Conservation (phyloP, 768 basidiomycete species). For the Rubroboletus satanas region DNA sequence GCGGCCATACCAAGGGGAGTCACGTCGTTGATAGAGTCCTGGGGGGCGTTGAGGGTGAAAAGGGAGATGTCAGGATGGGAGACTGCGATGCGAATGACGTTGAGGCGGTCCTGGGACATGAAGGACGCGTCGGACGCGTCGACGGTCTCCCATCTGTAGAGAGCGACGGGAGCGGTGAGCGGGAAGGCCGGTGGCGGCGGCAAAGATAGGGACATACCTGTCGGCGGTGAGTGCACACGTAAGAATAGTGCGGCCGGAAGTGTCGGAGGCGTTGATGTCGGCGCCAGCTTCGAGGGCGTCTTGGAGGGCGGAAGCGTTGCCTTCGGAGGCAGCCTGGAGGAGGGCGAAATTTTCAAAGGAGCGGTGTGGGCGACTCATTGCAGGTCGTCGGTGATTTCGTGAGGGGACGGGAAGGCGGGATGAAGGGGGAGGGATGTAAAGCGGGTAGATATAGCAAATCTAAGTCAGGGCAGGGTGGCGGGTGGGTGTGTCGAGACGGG, state of each 20-base stretch:
- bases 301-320: slow-evolving; percentile 50
- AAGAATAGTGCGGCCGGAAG: slow-evolving; percentile 56
- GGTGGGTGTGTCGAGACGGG: background rate
- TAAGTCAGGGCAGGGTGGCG: background rate
- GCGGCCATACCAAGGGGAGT: slow-evolving; percentile 77
- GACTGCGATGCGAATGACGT: slow-evolving; percentile 53
- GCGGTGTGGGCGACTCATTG: slow-evolving; percentile 37
- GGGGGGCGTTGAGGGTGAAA: slow-evolving; percentile 70
- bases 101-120: slow-evolving; percentile 53
- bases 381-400: slow-evolving; percentile 32
- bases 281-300: slow-evolving; percentile 56
- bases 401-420: slow-evolving; percentile 10
- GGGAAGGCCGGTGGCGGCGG: slow-evolving; percentile 4
- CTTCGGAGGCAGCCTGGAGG: slow-evolving; percentile 54
- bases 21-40: slow-evolving; percentile 64
- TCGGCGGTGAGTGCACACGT: slow-evolving; percentile 72
- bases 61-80: slow-evolving; percentile 58
- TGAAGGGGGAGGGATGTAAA: background rate
- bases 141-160: slow-evolving; percentile 58
- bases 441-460: slow-evolving; percentile 19
- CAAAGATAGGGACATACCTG: slow-evolving; percentile 42
- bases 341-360: slow-evolving; percentile 42
- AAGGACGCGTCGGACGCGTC: slow-evolving; percentile 72
- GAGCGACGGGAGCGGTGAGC: slow-evolving; percentile 1
- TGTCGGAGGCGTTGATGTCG: slow-evolving; percentile 65